These are phyloP conservation scores for Hypomyces rosellus DNA, from an alignment of 2,329 filamentous ascomycete species.

Conservation along the genomic window DNA sequence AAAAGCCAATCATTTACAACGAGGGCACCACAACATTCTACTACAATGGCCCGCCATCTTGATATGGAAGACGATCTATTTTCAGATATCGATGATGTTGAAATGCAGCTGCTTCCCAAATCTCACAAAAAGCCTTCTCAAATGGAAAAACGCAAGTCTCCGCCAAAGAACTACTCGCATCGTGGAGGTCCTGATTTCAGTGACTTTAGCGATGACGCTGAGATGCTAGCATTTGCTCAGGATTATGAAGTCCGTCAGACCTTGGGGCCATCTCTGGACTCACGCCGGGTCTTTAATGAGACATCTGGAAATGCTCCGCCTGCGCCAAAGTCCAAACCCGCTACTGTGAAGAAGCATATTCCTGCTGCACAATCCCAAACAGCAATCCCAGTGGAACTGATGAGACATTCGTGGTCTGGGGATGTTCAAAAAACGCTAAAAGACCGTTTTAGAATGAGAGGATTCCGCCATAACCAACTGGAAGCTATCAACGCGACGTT, in stretches of 20 bases:
- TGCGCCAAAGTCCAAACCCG: conserved; percentile 25
- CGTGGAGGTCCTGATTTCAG: conserved; percentile 32
- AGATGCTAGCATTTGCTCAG: conserved; percentile 47
- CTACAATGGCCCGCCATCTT: conserved; percentile 15
- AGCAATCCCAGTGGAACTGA: conserved; percentile 46
- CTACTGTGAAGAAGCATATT: conserved; percentile 25
- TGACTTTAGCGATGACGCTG: conserved; percentile 45
- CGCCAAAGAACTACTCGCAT: conserved; percentile 9
- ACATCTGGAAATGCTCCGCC: conserved; percentile 41
- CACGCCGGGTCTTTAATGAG: conserved; percentile 38
- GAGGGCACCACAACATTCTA: background rate
- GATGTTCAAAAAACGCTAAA: conserved; percentile 78
- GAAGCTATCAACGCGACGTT: conserved; percentile 95
- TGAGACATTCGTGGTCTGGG: conserved; percentile 72
- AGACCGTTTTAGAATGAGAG: conserved; percentile 74
- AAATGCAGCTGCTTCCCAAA: conserved; percentile 14
- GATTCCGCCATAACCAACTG: conserved; percentile 85
- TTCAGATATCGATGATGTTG: conserved; percentile 25
- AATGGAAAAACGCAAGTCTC: conserved; percentile 1
- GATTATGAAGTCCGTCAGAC: conserved; percentile 40
- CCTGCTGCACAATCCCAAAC: conserved; percentile 18
- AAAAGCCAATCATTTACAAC: background rate
- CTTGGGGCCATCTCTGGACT: conserved; percentile 16
- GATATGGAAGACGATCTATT: conserved; percentile 23
- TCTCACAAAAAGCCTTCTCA: conserved; percentile 10